Base-by-base conservation (phyloP, 768 basidiomycete genomes). In the Phaeotremella fagi region DNA sequence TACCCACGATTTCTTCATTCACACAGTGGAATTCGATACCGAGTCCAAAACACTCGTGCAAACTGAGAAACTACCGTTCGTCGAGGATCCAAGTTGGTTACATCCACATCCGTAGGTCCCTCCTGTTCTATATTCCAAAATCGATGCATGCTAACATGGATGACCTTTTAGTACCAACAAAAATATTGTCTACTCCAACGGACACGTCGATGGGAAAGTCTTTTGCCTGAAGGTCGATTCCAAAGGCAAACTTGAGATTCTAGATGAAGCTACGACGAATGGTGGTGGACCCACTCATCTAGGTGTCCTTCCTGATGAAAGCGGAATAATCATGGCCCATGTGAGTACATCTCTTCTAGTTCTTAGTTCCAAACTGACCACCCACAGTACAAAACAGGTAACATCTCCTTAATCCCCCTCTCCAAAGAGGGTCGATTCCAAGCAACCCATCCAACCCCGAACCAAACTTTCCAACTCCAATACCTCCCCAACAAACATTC, bases 281-380 rank as follows among this genome's bases (percentile, higher is more conserved):
- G 57, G 57, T 14, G 33, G 6, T 9, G 57, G 57, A n/a, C 57
- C 57, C 14, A 54, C 52, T n/a, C 57, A 59, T 42, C 20, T 59
- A 2, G 57, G 48, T 9, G 57, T 59, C 5, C 26, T 23, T 12
- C 23, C 48, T 7, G 41, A 49, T 24, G 25, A 23, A 22, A 43
- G 41, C 9, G 57, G 44, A 4, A 2, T 59, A 0, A 23, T 50
- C 11, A 27, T 59, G 7, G 57, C 57, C 1, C 57, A 59, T 37
- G 57, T 59, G 22, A 45, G 57, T 54, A 4, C 28, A 2, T 11
- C 14, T 24, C 25, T 11, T 16, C 20, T 47, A 18, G 12, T 7
- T 41, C 11, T 41, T 6, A 7, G 6, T 41, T 11, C 6, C n/a
- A 5, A 3, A 24, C 35, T 54, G 25, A 16, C 7, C 38, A 47